These are phyloP conservation scores for Sugiyamaella chiloensis DNA, from an alignment of 805 yeast species.

Conservation along the genomic window DNA sequence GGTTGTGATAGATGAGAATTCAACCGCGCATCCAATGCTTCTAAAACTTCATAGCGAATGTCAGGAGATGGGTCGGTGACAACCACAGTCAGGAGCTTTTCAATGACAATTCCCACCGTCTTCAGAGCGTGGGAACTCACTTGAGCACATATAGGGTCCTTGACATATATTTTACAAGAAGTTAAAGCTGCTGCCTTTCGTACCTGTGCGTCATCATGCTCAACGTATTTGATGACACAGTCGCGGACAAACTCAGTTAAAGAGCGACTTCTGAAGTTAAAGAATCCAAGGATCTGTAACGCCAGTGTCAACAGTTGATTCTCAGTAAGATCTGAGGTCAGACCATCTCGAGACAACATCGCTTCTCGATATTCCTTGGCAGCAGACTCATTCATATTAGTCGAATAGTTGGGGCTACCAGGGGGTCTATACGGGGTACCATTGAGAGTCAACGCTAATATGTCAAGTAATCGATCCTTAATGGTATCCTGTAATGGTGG, in stretches of 20 bases:
- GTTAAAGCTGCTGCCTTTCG: constrained; percentile 83
- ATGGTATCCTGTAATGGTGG: constrained; percentile 78
- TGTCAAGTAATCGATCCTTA: constrained; percentile 65
- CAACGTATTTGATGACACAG: constrained; percentile 80
- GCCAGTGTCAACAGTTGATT: constrained; percentile 66
- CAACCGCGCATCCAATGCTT: constrained; percentile 62
- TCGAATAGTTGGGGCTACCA: constrained; percentile 73
- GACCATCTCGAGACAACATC: constrained; percentile 69
- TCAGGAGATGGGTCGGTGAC: constrained; percentile 88
- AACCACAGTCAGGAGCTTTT: constrained; percentile 73
- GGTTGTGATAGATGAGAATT: constrained; percentile 95
- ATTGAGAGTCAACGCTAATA: constrained; percentile 70
- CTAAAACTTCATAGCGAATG: constrained; percentile 74
- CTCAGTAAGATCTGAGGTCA: constrained; percentile 46
- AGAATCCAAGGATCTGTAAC: constrained; percentile 67
- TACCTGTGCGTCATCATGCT: constrained; percentile 73
- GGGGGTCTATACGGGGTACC: constrained; percentile 82
- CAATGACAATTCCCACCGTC: constrained; percentile 82
- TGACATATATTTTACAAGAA: constrained; percentile 68
- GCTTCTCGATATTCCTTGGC: constrained; percentile 78
- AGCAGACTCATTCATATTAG: constrained; percentile 53
- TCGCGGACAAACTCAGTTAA: constrained; percentile 83
- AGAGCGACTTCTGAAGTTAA: constrained; percentile 71
- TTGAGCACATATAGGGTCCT: constrained; percentile 81
- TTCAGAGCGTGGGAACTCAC: constrained; percentile 74